These are phyloP conservation scores for Citrus sinensis DNA, from an alignment of 345 rosid genomes.

Conservation along the genomic window DNA sequence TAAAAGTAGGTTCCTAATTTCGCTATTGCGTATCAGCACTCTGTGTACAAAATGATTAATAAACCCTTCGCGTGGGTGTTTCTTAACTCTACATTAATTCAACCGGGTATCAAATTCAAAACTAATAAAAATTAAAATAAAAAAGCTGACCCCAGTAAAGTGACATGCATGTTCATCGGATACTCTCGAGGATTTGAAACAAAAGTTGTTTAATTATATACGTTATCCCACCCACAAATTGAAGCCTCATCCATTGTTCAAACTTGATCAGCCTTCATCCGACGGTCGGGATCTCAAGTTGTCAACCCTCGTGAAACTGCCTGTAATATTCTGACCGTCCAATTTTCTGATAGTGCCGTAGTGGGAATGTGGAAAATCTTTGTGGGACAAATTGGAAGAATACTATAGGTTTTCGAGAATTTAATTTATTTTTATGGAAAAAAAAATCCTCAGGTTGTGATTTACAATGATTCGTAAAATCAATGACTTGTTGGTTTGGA, in stretches of 20 bases:
- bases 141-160: no score
- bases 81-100: no score
- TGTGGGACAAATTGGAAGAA: neutral
- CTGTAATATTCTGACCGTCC: neutral
- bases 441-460: neutral
- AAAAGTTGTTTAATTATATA: neutral
- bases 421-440: neutral
- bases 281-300: neutral
- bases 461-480: neutral
- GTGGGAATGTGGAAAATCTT: neutral
- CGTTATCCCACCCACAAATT: neutral
- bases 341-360: neutral
- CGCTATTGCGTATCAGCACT: no score
- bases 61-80: no score
- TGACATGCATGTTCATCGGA: neutral
- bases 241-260: neutral
- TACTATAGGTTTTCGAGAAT: neutral
- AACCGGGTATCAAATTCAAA: no score
- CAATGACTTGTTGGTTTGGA: constrained; percentile 7
- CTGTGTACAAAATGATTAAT: no score
- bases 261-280: neutral
- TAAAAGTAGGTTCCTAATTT: no score
- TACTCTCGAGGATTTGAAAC: neutral
- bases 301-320: neutral
- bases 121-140: no score